These are phyloP conservation scores for Pseudogymnoascus verrucosus DNA, from an alignment of 2,329 filamentous ascomycete genomes.

Conservation along the genomic window DNA sequence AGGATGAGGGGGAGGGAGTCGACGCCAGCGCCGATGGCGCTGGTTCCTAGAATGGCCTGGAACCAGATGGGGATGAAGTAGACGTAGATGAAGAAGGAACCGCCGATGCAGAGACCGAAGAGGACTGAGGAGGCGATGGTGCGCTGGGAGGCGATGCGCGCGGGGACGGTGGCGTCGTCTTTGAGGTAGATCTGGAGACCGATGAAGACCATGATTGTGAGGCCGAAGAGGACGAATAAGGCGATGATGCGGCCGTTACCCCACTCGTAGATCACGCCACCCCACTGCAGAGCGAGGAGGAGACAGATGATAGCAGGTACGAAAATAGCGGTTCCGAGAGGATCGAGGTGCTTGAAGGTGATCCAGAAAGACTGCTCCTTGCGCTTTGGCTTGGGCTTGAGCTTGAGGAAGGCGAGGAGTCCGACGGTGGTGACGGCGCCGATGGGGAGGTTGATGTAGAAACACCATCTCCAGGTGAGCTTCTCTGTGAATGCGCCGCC, in stretches of 20 bases:
- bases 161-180: slow-evolving; percentile 29
- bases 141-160: slow-evolving; percentile 29
- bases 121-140: slow-evolving; percentile 26
- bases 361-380: slow-evolving; percentile 35
- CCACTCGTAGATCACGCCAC: slow-evolving; percentile 38
- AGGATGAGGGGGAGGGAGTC: slow-evolving; percentile 29
- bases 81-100: slow-evolving; percentile 25
- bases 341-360: slow-evolving; percentile 29
- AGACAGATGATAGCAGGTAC: slow-evolving; percentile 28
- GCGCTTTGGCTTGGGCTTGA: slow-evolving; percentile 9
- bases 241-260: slow-evolving; percentile 27
- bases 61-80: slow-evolving; percentile 39
- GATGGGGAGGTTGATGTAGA: slow-evolving; percentile 33
- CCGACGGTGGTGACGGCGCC: slow-evolving; percentile 28
- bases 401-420: slow-evolving; percentile 35
- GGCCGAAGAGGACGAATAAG: slow-evolving; percentile 23
- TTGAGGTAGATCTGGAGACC: slow-evolving; percentile 7
- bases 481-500: slow-evolving; percentile 35
- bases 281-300: slow-evolving; percentile 26
- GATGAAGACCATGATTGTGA: slow-evolving; percentile 20
- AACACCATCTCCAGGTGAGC: slow-evolving; percentile 28
- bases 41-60: slow-evolving; percentile 35
- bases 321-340: slow-evolving; percentile 27
- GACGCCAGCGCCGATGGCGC: slow-evolving; percentile 31
- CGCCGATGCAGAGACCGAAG: slow-evolving; percentile 28